Conservation (phyloP, 768 basidiomycete genomes). For the Cyclocybe cylindracea region DNA sequence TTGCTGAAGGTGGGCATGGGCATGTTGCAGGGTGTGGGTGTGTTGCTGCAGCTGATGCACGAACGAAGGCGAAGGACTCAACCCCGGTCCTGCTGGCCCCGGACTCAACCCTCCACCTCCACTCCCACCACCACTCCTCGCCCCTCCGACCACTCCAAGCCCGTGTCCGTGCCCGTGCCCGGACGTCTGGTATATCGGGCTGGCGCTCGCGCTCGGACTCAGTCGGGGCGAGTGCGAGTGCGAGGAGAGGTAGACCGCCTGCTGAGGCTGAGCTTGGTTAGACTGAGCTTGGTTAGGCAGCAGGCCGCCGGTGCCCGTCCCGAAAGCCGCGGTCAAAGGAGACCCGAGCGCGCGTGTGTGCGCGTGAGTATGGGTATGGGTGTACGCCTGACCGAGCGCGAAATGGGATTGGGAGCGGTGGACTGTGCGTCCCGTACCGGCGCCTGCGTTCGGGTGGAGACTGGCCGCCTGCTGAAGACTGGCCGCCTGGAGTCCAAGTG, state of each 20-base stretch:
- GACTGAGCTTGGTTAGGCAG: too few relatives aligned
- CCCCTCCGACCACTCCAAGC: constrained; percentile 13
- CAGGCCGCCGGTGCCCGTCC: too few relatives aligned
- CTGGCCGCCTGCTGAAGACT: too few relatives aligned
- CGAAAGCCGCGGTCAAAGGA: too few relatives aligned
- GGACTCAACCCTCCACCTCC: too few relatives aligned
- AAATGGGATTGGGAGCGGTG: constrained; percentile 56
- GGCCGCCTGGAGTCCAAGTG: background rate
- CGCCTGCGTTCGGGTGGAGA: constrained; percentile 3
- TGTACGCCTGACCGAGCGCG: constrained; percentile 47
- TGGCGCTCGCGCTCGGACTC: constrained; percentile 7
- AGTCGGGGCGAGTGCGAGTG: constrained; percentile 14
- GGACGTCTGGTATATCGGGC: constrained; percentile 76
- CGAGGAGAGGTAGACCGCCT: too few relatives aligned
- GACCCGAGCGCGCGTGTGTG: too few relatives aligned
- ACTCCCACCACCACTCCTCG: too few relatives aligned
- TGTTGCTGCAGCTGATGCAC: constrained; percentile 11
- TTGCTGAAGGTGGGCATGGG: constrained; percentile 1
- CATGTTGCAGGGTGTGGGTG: constrained; percentile 11
- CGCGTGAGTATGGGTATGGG: too few relatives aligned
- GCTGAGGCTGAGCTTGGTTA: too few relatives aligned
- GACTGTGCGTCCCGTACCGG: constrained; percentile 28
- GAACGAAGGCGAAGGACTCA: constrained; percentile 20
- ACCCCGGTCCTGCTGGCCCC: too few relatives aligned
- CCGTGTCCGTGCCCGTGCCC: constrained; percentile 43